Evolutionary conservation across 2,329 filamentous ascomycete genomes (phyloP), one percentile per base, ranked within the genome.

Genomic region (Neofusicoccum sp.): DNA sequence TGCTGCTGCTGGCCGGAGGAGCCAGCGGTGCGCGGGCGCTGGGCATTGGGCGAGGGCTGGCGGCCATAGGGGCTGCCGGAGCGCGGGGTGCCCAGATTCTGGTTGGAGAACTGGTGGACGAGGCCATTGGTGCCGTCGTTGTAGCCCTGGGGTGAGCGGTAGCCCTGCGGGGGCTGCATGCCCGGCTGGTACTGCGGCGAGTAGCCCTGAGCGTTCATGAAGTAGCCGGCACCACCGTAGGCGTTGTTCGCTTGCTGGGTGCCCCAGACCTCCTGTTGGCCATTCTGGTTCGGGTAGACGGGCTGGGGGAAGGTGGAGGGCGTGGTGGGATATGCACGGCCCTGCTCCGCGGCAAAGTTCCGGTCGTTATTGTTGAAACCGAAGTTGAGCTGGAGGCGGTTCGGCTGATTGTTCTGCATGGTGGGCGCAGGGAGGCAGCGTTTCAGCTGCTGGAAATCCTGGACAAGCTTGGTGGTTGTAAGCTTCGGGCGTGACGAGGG

Each of bases 291-390:
- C 54, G 83, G 82, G 70, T 86, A 87, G 73, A 96, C 89, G 63
- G 93, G 93, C 78, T 98, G 93, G 11, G 93, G 93, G 72, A 98
- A 98, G 62, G 93, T 96, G 66, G 93, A 97, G 57, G 93, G 93
- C 8, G 93, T 97, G 58, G 93, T 82, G 58, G 80, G 80, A 70
- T 79, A 82, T 61, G 77, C 76, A 64, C 79, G 77, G 60, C 78
- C 79, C 66, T 72, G 69, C 62, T 77, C 74, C 61, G 73, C 73
- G 62, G 72, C 72, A 68, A 78, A 76, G 66, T 78, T 77, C 63
- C 77, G 72, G 66, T 75, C 71, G 61, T 72, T 73, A 33, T 56
- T 48, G 65, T 74, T 71, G 70, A 79, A 79, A 73, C 77, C 78
- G 71, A 81, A 81, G 74, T 81, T 81, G 65, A 82, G 77, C 65